phyloP scores from a whole-genome alignment of 1,284 basidiomycete genomes.

The Lignosus rhinocerotis region DNA sequence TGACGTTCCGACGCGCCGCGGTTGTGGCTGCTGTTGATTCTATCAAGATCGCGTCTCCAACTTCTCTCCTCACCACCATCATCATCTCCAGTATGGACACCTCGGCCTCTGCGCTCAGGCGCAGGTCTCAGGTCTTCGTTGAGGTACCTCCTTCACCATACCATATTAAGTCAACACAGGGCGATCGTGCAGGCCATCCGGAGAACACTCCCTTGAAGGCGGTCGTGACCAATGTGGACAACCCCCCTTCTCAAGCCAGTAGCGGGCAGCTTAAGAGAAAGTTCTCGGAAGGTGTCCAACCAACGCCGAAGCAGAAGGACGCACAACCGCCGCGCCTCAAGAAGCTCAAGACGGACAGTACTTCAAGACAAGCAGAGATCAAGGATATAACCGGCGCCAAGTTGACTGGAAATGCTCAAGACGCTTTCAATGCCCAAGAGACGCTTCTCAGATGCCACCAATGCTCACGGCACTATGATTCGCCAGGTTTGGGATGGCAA shows the following conservation, averaged over 20 bases:
- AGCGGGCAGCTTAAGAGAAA: slow-evolving; percentile 30
- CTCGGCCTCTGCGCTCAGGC: slow-evolving; percentile 28
- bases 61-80: slow-evolving; percentile 28
- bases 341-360: slow-evolving; percentile 33
- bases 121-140: slow-evolving; percentile 54
- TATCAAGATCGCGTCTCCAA: background rate
- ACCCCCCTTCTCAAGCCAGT: slow-evolving; percentile 10
- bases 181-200: slow-evolving; percentile 29
- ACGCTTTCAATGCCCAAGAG: slow-evolving; percentile 33
- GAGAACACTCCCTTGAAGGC: slow-evolving; percentile 54
- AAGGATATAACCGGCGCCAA: slow-evolving; percentile 6
- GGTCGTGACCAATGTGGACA: slow-evolving; percentile 26
- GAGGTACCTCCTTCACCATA: slow-evolving; percentile 54
- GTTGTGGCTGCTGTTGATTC: slow-evolving; percentile 25
- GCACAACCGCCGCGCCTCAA: slow-evolving; percentile 30
- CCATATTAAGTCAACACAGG: slow-evolving; percentile 4
- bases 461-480: slow-evolving; percentile 60
- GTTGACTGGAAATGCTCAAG: slow-evolving; percentile 10
- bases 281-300: slow-evolving; percentile 22
- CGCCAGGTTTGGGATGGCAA: slow-evolving; percentile 39
- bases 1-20: slow-evolving; percentile 31
- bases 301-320: slow-evolving; percentile 3
- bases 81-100: slow-evolving; percentile 23
- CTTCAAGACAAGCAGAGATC: slow-evolving; percentile 6
- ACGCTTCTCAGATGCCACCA: slow-evolving; percentile 64